A percentile compares a stretch with the other conserved stretches of the same genome.
phyloP scores from a whole-genome alignment of 169 alveolate genomes.

The Eimeria necatrix region DNA sequence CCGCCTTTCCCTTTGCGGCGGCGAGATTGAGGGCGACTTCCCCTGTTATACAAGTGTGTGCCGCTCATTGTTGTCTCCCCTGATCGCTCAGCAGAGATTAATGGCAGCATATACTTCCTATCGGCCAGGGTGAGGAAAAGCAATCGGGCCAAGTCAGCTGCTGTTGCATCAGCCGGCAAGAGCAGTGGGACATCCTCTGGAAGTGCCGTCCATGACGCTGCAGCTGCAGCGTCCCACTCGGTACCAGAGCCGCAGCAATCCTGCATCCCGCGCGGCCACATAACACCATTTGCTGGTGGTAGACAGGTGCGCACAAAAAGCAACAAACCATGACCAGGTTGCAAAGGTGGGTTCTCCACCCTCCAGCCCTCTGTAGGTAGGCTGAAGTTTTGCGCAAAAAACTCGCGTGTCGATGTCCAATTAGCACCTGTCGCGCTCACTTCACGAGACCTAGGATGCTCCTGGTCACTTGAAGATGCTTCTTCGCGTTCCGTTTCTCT shows the following conservation, averaged over 20 bases:
- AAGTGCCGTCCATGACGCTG: conserved; percentile 6
- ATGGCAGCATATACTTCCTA: conserved; percentile 66
- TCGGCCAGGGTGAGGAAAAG: conserved; percentile 52
- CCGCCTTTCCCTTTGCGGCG: conserved; percentile 39
- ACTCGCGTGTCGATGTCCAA: conserved; percentile 50
- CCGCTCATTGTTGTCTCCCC: background rate
- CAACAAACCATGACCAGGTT: conserved; percentile 59
- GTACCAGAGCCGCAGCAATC: conserved; percentile 1
- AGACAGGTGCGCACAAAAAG: conserved; percentile 50
- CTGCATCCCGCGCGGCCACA: background rate
- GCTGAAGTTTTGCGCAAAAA: conserved; percentile 9
- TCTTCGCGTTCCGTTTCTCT: conserved; percentile 34
- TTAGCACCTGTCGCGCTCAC: background rate
- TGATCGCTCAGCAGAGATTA: conserved; percentile 18
- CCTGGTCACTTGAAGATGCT: conserved; percentile 40
- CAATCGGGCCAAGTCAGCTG: conserved; percentile 55
- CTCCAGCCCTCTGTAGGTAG: conserved; percentile 21
- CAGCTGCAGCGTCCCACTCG: conserved; percentile 59
- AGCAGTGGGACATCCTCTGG: conserved; percentile 75
- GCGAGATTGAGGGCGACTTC: conserved; percentile 1
- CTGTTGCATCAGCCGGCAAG: conserved; percentile 70
- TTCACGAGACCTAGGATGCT: background rate
- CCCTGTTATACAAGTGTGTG: conserved; percentile 2
- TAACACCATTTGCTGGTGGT: conserved; percentile 27
- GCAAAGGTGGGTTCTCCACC: conserved; percentile 13